These are phyloP conservation scores for Elongisporangium undulatum DNA, from an alignment of 352 stramenopile species.

Conservation along the genomic window DNA sequence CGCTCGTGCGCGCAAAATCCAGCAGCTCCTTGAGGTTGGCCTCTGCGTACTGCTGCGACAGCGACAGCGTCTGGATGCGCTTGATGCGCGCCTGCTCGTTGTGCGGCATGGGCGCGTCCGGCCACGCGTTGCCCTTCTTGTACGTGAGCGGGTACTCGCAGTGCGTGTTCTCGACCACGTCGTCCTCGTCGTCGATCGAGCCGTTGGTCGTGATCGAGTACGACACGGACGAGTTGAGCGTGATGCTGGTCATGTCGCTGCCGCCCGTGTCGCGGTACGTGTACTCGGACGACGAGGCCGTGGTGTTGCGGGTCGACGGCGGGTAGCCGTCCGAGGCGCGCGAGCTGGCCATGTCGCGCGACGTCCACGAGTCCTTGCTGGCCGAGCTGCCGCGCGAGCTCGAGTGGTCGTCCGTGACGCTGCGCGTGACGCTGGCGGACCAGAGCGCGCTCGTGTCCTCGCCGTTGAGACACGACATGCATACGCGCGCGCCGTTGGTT, in stretches of 20 bases:
- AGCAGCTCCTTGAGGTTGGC: constrained; percentile 68
- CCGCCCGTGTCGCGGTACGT: constrained; percentile 3
- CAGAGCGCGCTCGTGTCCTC: constrained; percentile 36
- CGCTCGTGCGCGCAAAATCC: constrained; percentile 61
- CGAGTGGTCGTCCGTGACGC: constrained; percentile 6
- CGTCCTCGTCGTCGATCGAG: constrained; percentile 41
- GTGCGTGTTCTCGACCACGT: constrained; percentile 45
- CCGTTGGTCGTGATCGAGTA: constrained; percentile 8
- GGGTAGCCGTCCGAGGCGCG: constrained; percentile 7
- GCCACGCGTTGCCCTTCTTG: constrained; percentile 70
- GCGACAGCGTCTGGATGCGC: constrained; percentile 59
- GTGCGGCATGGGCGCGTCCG: constrained; percentile 53
- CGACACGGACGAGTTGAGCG: constrained; percentile 3
- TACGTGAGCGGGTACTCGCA: constrained; percentile 73
- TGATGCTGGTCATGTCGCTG: constrained; percentile 30
- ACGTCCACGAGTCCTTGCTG: constrained; percentile 27
- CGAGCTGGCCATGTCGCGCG: constrained; percentile 15
- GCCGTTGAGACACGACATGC: constrained; percentile 66
- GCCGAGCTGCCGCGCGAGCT: constrained; percentile 13
- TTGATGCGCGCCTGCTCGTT: constrained; percentile 52
- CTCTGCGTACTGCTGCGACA: constrained; percentile 76
- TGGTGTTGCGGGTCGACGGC: constrained; percentile 4
- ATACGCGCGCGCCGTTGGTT: constrained; percentile 45
- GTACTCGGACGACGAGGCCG: not conserved
- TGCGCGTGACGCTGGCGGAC: constrained; percentile 22